phyloP scores from a whole-genome alignment of 306 rosid species.

The Cucumis hystrix region DNA sequence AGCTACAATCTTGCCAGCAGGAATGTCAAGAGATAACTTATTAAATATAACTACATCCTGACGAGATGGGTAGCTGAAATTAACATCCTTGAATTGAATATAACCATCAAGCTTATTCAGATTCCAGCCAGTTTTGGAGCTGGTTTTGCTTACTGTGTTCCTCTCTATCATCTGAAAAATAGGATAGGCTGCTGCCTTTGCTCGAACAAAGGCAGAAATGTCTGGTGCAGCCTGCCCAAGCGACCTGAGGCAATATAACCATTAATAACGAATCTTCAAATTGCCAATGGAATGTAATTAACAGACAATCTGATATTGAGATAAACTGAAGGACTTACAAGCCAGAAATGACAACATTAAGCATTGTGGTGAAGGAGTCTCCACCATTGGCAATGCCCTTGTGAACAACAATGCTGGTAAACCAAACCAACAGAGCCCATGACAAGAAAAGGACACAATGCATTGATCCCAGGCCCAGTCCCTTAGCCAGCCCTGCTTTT shows the following conservation, averaged over 20 bases:
- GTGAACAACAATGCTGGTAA: conserved; percentile 82
- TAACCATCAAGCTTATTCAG: conserved; percentile 58
- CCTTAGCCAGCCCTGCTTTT: conserved; percentile 86
- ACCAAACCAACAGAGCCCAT: conserved; percentile 87
- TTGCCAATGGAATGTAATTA: not conserved
- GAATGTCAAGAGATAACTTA: conserved; percentile 60
- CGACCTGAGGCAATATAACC: conserved; percentile 38
- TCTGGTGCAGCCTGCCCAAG: conserved; percentile 94
- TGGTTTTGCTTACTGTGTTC: conserved; percentile 46
- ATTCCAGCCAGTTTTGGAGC: conserved; percentile 38
- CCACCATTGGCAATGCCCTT: conserved; percentile 83
- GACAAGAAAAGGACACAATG: conserved; percentile 88
- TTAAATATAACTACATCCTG: conserved; percentile 53
- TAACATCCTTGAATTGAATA: conserved; percentile 60
- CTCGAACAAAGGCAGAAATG: conserved; percentile 72
- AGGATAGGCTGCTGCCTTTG: conserved; percentile 89
- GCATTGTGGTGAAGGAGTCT: conserved; percentile 95
- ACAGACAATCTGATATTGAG: not conserved
- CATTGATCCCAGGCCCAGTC: conserved; percentile 81
- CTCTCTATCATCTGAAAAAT: conserved; percentile 93
- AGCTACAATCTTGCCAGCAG: conserved; percentile 78
- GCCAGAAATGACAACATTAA: conserved; percentile 94
- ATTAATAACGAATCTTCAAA: not conserved
- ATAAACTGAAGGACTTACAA: conserved; percentile 42
- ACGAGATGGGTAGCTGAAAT: conserved; percentile 86